These are phyloP conservation scores for Eustoma russellianum DNA, from an alignment of 257 asterid genomes.

Conservation along the genomic window DNA sequence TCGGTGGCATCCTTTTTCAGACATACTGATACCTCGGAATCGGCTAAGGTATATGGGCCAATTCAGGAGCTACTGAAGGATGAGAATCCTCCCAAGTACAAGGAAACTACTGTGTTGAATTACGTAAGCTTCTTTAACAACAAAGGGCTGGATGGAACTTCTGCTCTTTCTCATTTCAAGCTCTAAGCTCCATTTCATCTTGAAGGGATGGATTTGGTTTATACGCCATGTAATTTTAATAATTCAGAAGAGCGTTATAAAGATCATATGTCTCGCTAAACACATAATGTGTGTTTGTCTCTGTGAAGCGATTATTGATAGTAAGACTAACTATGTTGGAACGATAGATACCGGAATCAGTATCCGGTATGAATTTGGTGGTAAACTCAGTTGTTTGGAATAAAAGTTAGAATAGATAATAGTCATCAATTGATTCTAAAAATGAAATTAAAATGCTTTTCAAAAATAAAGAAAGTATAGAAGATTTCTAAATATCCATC, in stretches of 20 bases:
- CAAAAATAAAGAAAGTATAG: no score
- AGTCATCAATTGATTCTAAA: no score
- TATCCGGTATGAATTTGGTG: no score
- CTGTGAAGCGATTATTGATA: background rate
- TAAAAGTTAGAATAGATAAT: no score
- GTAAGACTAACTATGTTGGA: background rate
- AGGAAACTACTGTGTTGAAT: constrained; percentile 12
- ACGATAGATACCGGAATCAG: no score
- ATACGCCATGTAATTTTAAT: background rate
- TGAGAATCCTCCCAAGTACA: constrained; percentile 23
- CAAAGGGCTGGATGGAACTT: constrained; percentile 12
- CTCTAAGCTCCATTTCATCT: no score
- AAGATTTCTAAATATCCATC: no score
- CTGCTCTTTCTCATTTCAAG: constrained; percentile 17
- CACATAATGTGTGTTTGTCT: background rate
- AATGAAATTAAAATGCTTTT: no score
- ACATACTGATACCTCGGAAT: constrained; percentile 11
- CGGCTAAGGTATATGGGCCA: constrained; percentile 18
- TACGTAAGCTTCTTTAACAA: constrained; percentile 3
- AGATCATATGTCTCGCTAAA: background rate
- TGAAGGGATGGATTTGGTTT: no score
- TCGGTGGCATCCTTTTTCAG: constrained; percentile 28
- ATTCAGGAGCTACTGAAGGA: constrained; percentile 26
- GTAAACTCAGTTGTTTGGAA: no score
- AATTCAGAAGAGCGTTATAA: background rate